A percentile compares a stretch with the other conserved stretches of the same genome.
phyloP scores from a whole-genome alignment of 192 early-diverging fungal species.

The Backusella psychrophila region DNA sequence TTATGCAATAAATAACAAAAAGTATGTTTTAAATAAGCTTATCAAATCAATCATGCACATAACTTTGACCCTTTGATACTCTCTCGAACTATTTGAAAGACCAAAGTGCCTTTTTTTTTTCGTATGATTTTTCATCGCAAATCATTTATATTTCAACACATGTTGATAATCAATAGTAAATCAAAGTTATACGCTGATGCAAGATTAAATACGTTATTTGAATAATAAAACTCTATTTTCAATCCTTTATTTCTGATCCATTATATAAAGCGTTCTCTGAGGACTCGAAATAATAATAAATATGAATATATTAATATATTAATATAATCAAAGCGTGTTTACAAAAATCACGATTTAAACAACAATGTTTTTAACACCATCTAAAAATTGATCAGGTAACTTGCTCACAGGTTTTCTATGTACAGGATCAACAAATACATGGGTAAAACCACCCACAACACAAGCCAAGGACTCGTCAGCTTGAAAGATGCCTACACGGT shows the following conservation, averaged over 20 bases:
- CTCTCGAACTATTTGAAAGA: background rate
- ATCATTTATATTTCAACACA: too few relatives aligned
- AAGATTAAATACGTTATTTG: background rate
- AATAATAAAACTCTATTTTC: background rate
- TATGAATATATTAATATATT: background rate
- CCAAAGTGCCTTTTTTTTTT: background rate
- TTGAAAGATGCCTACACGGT: constrained; percentile 56
- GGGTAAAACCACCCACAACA: constrained; percentile 46
- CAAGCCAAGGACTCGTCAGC: constrained; percentile 26
- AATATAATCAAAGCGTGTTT: background rate
- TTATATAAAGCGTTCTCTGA: background rate
- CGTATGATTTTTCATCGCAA: too few relatives aligned
- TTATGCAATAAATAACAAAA: background rate
- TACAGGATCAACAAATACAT: constrained; percentile 48
- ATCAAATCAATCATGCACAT: background rate
- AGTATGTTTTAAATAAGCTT: background rate
- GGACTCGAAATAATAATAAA: background rate
- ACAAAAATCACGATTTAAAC: background rate
- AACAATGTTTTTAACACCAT: constrained; percentile 11
- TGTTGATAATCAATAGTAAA: background rate
- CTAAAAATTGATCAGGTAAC: constrained; percentile 15
- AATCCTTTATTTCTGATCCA: background rate
- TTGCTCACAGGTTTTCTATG: constrained; percentile 36
- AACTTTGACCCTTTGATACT: background rate
- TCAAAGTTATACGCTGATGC: background rate